Evolutionary conservation across 192 early-diverging fungal species (phyloP).

Genomic region (Jimgerdemannia flammicorona): DNA sequence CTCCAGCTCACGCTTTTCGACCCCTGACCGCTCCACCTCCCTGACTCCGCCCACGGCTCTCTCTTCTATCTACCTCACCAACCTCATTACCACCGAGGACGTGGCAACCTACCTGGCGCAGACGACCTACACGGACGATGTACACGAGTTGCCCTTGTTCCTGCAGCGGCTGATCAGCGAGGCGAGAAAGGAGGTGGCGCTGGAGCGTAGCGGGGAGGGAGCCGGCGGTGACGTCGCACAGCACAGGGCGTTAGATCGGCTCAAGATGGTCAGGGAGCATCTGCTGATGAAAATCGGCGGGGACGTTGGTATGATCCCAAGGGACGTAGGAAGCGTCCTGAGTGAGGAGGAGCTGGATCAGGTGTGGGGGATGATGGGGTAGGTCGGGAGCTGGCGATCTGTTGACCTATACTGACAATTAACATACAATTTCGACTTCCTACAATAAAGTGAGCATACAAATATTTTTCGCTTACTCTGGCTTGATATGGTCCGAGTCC

Average conservation of each 20-base stretch:
- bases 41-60: background rate
- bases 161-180: background rate
- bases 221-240: background rate
- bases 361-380: background rate
- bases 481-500: too few relatives aligned
- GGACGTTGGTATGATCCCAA: background rate
- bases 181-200: background rate
- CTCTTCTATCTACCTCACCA: background rate
- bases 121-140: conserved; percentile 32
- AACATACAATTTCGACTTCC: too few relatives aligned
- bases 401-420: too few relatives aligned
- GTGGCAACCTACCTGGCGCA: conserved; percentile 29
- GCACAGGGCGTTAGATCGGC: background rate
- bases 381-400: background rate
- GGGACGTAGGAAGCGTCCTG: background rate
- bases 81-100: conserved; percentile 30
- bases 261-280: background rate
- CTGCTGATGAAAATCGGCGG: background rate
- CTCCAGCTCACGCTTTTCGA: background rate
- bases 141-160: conserved; percentile 26
- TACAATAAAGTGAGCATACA: too few relatives aligned
- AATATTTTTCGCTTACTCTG: too few relatives aligned
- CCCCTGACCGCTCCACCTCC: background rate
- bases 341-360: background rate
- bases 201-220: background rate